phyloP scores from a whole-genome alignment of 495 filamentous ascomycete species.

The Haplographium delicatum region DNA sequence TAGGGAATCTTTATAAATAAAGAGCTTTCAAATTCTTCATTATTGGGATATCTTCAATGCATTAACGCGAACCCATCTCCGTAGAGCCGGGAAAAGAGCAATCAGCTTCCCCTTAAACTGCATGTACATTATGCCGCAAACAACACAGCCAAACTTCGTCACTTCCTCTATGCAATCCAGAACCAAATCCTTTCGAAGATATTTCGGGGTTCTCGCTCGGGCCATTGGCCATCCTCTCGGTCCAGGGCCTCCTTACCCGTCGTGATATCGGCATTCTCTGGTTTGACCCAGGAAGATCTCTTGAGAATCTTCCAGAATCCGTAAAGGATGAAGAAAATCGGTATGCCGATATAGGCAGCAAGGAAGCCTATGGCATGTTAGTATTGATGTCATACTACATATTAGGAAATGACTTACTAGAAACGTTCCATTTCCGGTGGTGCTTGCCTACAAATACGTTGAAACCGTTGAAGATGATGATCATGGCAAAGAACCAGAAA shows the following conservation, averaged over 20 bases:
- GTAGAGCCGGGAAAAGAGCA: no score
- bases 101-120: no score
- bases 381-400: background rate
- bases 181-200: slow-evolving; percentile 26
- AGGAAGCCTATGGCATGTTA: slow-evolving; percentile 36
- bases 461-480: slow-evolving; percentile 53
- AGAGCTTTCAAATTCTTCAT: background rate
- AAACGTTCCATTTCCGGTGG: slow-evolving; percentile 36
- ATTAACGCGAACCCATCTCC: background rate
- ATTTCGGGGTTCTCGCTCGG: slow-evolving; percentile 18
- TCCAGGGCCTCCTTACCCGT: slow-evolving; percentile 61
- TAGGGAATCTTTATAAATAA: no score
- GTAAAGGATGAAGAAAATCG: slow-evolving; percentile 51
- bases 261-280: slow-evolving; percentile 52
- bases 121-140: no score
- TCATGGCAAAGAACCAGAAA: slow-evolving; percentile 49
- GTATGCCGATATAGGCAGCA: slow-evolving; percentile 56
- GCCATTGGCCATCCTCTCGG: slow-evolving; percentile 31
- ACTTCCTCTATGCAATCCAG: slow-evolving; percentile 26
- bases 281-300: slow-evolving; percentile 23
- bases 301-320: slow-evolving; percentile 50
- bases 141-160: no score
- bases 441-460: slow-evolving; percentile 40
- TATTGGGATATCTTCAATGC: background rate
- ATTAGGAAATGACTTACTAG: slow-evolving; percentile 18